Evolutionary conservation across 164 flowering plant genomes (phyloP).

Genomic region (Saururus chinensis): DNA sequence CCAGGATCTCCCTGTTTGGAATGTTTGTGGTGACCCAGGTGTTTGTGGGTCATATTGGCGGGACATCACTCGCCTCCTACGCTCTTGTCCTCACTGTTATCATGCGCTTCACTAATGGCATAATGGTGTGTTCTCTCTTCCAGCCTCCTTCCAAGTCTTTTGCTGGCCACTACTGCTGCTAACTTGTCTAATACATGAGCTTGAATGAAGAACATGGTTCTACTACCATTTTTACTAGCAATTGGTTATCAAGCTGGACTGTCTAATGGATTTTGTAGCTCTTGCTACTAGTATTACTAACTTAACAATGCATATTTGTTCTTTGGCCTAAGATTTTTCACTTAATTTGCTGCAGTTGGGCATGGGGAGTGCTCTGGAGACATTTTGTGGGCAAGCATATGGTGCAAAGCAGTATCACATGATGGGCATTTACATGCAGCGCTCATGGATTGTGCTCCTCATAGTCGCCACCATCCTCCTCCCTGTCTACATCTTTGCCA

Average conservation of each 20-base stretch:
- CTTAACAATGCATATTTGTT: too few species aligned
- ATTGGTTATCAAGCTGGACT: background rate
- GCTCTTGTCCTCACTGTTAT: slow-evolving; percentile 36
- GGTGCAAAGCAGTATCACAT: slow-evolving; percentile 10
- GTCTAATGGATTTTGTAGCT: background rate
- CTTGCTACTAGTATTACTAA: too few species aligned
- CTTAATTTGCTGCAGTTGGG: slow-evolving; percentile 2
- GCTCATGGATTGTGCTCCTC: slow-evolving; percentile 10
- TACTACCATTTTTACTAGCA: background rate
- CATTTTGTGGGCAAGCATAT: slow-evolving; percentile 12
- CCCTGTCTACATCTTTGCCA: slow-evolving; percentile 3
- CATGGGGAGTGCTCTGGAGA: slow-evolving; percentile 10
- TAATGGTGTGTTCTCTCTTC: slow-evolving; percentile 20
- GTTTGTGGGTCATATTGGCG: slow-evolving; percentile 43
- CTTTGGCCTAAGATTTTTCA: too few species aligned
- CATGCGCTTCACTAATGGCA: slow-evolving; percentile 32
- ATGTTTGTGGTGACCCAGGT: slow-evolving; percentile 32
- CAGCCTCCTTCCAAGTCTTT: too few species aligned
- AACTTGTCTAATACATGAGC: too few species aligned
- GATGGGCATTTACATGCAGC: slow-evolving; percentile 11
- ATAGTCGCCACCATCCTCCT: background rate
- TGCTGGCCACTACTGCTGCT: too few species aligned
- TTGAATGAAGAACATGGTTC: too few species aligned
- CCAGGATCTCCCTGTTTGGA: slow-evolving; percentile 32
- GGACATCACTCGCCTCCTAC: slow-evolving; percentile 32